A percentile compares a stretch with the other conserved stretches of the same genome.
phyloP scores from a whole-genome alignment of 768 basidiomycete species.

The Cystofilobasidium capitatum region DNA sequence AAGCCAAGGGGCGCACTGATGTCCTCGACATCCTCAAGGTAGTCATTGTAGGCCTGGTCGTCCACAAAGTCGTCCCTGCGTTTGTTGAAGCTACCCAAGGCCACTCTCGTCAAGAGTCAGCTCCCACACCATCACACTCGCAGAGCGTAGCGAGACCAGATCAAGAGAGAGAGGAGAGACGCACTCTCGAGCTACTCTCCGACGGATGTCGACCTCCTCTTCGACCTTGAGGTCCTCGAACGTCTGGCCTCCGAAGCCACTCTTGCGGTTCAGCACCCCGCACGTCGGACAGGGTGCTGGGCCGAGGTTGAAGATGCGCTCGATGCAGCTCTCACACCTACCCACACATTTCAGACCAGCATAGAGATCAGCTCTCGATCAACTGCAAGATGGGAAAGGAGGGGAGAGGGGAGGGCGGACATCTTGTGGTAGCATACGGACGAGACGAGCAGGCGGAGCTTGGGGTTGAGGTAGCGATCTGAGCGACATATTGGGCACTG shows the following conservation, averaged over 20 bases:
- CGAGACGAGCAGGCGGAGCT: constrained; percentile 82
- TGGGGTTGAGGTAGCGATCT: constrained; percentile 89
- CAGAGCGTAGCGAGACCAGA: not conserved
- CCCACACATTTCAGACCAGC: not conserved
- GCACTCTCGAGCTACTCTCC: constrained; percentile 81
- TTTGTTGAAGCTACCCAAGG: constrained; percentile 72
- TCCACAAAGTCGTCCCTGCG: constrained; percentile 76
- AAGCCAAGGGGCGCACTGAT: constrained; percentile 50
- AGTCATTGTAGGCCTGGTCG: constrained; percentile 78
- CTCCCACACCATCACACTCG: not conserved
- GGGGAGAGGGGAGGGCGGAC: constrained; percentile 41
- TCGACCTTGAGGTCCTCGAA: constrained; percentile 88
- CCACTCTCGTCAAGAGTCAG: not conserved
- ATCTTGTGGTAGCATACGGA: constrained; percentile 94
- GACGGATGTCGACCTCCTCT: constrained; percentile 82
- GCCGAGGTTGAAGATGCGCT: constrained; percentile 86
- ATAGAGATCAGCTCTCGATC: not conserved
- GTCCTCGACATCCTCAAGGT: constrained; percentile 91
- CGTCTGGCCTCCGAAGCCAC: constrained; percentile 90
- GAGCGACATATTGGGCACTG: constrained; percentile 96
- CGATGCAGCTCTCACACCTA: constrained; percentile 98
- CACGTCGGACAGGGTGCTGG: constrained; percentile 95
- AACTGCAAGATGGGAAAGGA: not conserved
- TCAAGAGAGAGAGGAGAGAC: constrained; percentile 31
- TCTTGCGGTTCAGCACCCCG: constrained; percentile 71